Conservation (phyloP, 306 rosid species). For the Crotalaria pallida region DNA sequence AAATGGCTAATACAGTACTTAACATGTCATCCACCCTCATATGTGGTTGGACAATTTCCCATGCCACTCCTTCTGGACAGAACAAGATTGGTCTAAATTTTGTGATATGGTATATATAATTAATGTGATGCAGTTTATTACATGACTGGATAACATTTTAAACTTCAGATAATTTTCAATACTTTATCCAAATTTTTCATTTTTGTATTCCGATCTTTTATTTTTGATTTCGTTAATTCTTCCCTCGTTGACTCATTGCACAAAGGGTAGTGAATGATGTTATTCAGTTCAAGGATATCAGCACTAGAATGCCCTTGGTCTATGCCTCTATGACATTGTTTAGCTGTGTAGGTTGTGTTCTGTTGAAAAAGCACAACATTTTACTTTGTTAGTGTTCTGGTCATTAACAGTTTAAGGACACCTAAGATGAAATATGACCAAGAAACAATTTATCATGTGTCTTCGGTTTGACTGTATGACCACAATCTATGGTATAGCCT, state of each 20-base stretch:
- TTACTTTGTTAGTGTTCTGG: background rate
- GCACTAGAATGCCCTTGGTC: background rate
- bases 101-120: background rate
- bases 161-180: background rate
- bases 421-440: background rate
- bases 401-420: background rate
- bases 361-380: background rate
- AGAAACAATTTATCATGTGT: background rate
- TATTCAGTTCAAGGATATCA: background rate
- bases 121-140: background rate
- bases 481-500: background rate
- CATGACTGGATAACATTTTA: background rate
- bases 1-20: background rate
- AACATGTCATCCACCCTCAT: background rate
- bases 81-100: background rate
- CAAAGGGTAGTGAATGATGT: background rate
- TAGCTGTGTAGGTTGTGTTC: background rate
- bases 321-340: background rate
- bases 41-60: background rate
- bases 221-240: background rate
- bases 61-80: background rate
- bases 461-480: background rate
- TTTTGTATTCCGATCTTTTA: background rate
- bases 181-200: background rate
- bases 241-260: background rate